Conservation (phyloP, 2,329 filamentous ascomycete genomes). For the Podosphaera fusca region DNA sequence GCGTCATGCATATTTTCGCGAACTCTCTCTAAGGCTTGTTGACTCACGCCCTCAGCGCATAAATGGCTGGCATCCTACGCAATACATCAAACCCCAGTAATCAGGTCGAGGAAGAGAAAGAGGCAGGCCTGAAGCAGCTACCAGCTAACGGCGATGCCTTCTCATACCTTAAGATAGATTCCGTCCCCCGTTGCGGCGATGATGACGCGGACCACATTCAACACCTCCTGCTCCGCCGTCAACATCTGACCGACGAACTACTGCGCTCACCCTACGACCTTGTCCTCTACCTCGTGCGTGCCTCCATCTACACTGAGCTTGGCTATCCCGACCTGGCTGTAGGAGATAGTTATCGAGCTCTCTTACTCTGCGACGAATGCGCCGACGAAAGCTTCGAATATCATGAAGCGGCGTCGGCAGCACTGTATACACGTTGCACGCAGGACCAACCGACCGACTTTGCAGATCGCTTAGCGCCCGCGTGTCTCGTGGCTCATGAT, state of each 20-base stretch:
- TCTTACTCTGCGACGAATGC: constrained; percentile 67
- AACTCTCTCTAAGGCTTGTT: too few species aligned
- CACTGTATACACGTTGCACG: constrained; percentile 6
- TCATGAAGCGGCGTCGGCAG: constrained; percentile 39
- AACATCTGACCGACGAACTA: constrained; percentile 32
- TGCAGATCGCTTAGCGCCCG: constrained; percentile 4
- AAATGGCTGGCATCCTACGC: too few species aligned
- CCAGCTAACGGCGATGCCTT: not conserved
- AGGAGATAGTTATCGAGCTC: constrained; percentile 71
- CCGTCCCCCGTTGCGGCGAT: constrained; percentile 4
- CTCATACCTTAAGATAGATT: not conserved
- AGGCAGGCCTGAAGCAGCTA: too few species aligned
- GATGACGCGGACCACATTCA: constrained; percentile 9
- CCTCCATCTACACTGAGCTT: constrained; percentile 45
- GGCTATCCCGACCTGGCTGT: constrained; percentile 78
- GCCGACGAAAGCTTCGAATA: constrained; percentile 62
- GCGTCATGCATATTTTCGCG: too few species aligned
- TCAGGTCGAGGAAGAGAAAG: too few species aligned
- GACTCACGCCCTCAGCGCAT: too few species aligned
- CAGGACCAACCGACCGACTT: constrained; percentile 17
- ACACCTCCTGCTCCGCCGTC: constrained; percentile 28
- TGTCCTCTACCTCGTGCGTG: constrained; percentile 44
- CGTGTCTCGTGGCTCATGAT: constrained; percentile 13
- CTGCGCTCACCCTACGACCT: constrained; percentile 32
- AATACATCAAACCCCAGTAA: too few species aligned